A percentile compares a stretch with the other conserved stretches of the same genome.
These are phyloP conservation scores for Avicennia marina DNA, from an alignment of 257 asterid species.

Conservation along the genomic window DNA sequence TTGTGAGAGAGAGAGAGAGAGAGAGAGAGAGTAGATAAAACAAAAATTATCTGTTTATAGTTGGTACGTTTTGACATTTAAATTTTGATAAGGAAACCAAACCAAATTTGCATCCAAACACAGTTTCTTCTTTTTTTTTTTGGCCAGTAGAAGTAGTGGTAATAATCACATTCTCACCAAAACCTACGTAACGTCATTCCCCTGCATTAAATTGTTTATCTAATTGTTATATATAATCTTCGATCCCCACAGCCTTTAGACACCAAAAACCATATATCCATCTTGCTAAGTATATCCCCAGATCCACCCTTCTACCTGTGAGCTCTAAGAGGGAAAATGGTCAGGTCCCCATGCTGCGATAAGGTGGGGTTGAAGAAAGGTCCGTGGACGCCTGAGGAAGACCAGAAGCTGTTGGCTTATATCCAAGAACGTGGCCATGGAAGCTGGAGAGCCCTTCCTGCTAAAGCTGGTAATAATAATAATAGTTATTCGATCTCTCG, in stretches of 20 bases:
- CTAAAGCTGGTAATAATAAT: slow-evolving; percentile 36
- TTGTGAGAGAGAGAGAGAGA: no score
- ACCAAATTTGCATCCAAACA: no score
- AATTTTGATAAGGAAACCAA: no score
- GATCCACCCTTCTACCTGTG: no score
- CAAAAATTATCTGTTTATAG: no score
- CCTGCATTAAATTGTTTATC: background rate
- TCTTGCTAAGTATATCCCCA: no score
- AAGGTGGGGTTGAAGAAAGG: slow-evolving; percentile 51
- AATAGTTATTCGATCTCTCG: background rate
- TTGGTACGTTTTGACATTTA: no score
- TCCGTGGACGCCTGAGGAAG: slow-evolving; percentile 54
- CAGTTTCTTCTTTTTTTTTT: no score
- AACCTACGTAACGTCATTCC: background rate
- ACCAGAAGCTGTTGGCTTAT: slow-evolving; percentile 35
- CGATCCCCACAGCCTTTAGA: background rate
- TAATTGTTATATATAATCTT: background rate
- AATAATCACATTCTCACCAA: slow-evolving; percentile 1
- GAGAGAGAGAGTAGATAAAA: no score
- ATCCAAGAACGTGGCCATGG: slow-evolving; percentile 53
- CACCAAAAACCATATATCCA: background rate
- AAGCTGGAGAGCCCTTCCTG: slow-evolving; percentile 57
- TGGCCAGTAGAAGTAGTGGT: no score
- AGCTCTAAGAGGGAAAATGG: no score
- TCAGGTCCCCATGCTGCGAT: slow-evolving; percentile 42